Evolutionary conservation across 352 stramenopile genomes (phyloP).

Genomic region (Aphanomyces astaci): DNA sequence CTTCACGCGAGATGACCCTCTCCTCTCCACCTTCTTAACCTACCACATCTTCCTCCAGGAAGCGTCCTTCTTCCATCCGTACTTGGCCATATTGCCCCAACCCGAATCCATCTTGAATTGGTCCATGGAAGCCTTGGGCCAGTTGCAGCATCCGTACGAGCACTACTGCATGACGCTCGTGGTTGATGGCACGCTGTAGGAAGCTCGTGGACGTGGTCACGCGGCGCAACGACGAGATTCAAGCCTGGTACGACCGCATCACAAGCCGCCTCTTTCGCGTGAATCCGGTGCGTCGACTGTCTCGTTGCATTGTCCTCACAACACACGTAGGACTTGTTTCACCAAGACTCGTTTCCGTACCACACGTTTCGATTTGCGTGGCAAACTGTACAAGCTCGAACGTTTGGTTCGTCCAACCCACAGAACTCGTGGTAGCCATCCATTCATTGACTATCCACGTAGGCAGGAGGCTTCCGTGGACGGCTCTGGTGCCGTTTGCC

Average conservation of each 20-base stretch:
- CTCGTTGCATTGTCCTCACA: not conserved
- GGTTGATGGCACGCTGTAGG: slow-evolving; percentile 20
- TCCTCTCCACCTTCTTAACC: slow-evolving; percentile 78
- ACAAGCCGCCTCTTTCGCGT: slow-evolving; percentile 39
- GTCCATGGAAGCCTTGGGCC: slow-evolving; percentile 46
- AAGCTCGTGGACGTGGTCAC: slow-evolving; percentile 39
- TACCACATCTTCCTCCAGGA: slow-evolving; percentile 54
- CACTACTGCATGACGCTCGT: slow-evolving; percentile 21
- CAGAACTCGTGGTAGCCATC: too few species aligned
- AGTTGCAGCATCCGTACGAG: slow-evolving; percentile 62
- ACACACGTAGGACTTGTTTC: not conserved
- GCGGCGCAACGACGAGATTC: slow-evolving; percentile 47
- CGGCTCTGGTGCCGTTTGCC: slow-evolving; percentile 85
- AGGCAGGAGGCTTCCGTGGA: slow-evolving; percentile 80
- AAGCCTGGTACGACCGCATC: slow-evolving; percentile 47
- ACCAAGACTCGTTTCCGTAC: slow-evolving; percentile 21
- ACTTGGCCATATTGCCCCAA: slow-evolving; percentile 72
- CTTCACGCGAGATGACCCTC: slow-evolving; percentile 69
- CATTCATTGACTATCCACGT: not conserved
- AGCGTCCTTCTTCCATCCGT: slow-evolving; percentile 82
- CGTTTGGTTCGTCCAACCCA: slow-evolving; percentile 67
- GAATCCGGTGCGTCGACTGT: slow-evolving; percentile 32
- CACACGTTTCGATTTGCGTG: slow-evolving; percentile 76
- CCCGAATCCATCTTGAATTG: slow-evolving; percentile 80
- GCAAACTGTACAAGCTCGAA: slow-evolving; percentile 86